Conservation (phyloP, 176 grass and related monocot genomes). For the Ensete glaucum region DNA sequence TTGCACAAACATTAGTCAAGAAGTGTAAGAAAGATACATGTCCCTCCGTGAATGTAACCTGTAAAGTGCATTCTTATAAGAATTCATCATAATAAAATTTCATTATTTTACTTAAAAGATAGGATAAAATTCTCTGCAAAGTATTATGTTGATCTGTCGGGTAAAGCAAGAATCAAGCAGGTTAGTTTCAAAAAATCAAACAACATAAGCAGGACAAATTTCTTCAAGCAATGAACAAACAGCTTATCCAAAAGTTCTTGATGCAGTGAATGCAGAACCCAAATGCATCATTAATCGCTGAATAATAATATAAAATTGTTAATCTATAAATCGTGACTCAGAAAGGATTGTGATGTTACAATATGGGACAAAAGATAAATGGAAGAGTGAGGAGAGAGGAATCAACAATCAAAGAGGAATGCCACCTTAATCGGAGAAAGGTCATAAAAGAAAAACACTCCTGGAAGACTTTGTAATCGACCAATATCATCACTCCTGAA, state of each 20-base stretch:
- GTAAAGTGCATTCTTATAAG: constrained; percentile 13
- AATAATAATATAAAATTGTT: background rate
- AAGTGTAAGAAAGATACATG: constrained; percentile 84
- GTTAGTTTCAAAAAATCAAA: too few relatives aligned
- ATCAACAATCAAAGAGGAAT: background rate
- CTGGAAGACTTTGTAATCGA: constrained; percentile 69
- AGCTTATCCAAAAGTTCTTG: background rate
- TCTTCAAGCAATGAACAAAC: background rate
- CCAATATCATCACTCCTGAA: constrained; percentile 67
- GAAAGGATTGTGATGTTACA: background rate
- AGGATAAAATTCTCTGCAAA: background rate
- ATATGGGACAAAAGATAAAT: background rate
- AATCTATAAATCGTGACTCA: background rate
- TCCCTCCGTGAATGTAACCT: constrained; percentile 79
- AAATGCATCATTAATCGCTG: background rate
- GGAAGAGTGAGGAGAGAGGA: background rate
- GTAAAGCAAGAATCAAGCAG: too few relatives aligned
- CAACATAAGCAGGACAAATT: background rate
- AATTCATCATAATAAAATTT: background rate
- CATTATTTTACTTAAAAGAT: background rate
- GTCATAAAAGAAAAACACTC: constrained; percentile 97
- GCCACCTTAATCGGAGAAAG: constrained; percentile 94
- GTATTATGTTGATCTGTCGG: background rate
- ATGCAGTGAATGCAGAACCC: background rate
- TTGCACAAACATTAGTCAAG: constrained; percentile 97